Conservation (phyloP, 768 basidiomycete species). For the Suillus decipiens region DNA sequence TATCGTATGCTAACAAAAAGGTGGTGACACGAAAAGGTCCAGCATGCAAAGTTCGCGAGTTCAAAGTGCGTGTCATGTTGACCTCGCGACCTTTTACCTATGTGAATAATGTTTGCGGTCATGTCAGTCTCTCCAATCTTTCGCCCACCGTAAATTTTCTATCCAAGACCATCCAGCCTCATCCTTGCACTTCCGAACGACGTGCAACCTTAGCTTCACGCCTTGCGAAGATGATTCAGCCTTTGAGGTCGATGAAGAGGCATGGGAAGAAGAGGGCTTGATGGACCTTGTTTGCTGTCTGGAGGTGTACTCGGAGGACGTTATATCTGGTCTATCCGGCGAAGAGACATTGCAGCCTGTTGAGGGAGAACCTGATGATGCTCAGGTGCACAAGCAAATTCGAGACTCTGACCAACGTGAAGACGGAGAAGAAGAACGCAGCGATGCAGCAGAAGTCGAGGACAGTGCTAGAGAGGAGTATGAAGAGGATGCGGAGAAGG, state of each 20-base stretch:
- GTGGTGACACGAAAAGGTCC: not conserved
- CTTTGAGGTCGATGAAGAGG: slow-evolving; percentile 3
- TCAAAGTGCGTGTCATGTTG: not conserved
- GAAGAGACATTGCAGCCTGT: not conserved
- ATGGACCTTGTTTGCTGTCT: slow-evolving; percentile 1
- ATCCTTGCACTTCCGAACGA: slow-evolving; percentile 1
- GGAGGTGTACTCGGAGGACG: not conserved
- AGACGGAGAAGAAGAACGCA: not conserved
- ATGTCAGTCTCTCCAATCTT: not conserved
- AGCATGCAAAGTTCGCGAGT: slow-evolving; percentile 1
- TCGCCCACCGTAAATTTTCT: not conserved
- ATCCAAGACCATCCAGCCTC: not conserved
- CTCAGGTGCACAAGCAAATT: not conserved
- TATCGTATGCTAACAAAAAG: not conserved
- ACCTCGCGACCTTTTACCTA: not conserved
- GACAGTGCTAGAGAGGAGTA: not conserved
- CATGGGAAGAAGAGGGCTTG: slow-evolving; percentile 4
- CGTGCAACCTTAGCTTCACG: not conserved
- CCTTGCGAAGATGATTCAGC: not conserved
- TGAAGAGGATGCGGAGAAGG: not conserved
- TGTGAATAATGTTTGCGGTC: not conserved
- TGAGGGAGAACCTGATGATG: not conserved
- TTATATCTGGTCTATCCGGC: not conserved
- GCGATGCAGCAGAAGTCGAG: not conserved
- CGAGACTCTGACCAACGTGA: not conserved